Evolutionary conservation across 768 basidiomycete species (phyloP).

Genomic region (Termitomyces sp.): DNA sequence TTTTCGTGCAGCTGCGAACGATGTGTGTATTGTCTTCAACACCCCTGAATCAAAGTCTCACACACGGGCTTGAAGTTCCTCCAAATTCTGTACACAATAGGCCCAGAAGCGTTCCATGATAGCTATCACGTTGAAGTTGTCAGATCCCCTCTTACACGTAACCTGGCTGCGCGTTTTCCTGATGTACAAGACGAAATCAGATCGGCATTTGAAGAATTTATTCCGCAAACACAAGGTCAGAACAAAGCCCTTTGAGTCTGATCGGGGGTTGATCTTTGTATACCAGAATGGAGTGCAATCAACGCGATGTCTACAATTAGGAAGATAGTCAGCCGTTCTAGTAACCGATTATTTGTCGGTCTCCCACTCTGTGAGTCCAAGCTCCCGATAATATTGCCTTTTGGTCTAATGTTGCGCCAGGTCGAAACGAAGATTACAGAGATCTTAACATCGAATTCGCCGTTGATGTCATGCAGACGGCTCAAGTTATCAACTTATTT

Average conservation of each 20-base stretch:
- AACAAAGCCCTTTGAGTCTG: not conserved
- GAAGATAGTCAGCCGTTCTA: conserved; percentile 31
- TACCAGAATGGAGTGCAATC: conserved; percentile 31
- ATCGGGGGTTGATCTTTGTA: not conserved
- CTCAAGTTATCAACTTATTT: conserved; percentile 28
- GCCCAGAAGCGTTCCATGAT: conserved; percentile 21
- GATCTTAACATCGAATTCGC: conserved; percentile 30
- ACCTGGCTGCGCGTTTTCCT: conserved; percentile 30
- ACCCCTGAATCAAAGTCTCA: not conserved
- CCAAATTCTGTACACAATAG: conserved; percentile 33
- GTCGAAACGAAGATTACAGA: conserved; percentile 36
- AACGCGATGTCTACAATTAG: conserved; percentile 22
- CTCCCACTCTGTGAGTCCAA: conserved; percentile 34
- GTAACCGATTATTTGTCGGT: conserved; percentile 42
- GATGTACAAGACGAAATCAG: conserved; percentile 41
- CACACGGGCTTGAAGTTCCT: conserved; percentile 22
- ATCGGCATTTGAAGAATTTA: conserved; percentile 31
- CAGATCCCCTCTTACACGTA: conserved; percentile 29
- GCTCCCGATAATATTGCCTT: not conserved
- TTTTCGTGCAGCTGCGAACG: conserved; percentile 20
- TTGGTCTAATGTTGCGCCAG: conserved; percentile 17
- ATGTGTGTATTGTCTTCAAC: conserved; percentile 16
- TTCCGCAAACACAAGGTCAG: conserved; percentile 26
- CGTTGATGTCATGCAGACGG: conserved; percentile 26
- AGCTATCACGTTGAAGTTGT: conserved; percentile 28